Evolutionary conservation across 2,329 filamentous ascomycete species (phyloP), one percentile per base, ranked within the genome.

Genomic region (Gaeumannomyces tritici): DNA sequence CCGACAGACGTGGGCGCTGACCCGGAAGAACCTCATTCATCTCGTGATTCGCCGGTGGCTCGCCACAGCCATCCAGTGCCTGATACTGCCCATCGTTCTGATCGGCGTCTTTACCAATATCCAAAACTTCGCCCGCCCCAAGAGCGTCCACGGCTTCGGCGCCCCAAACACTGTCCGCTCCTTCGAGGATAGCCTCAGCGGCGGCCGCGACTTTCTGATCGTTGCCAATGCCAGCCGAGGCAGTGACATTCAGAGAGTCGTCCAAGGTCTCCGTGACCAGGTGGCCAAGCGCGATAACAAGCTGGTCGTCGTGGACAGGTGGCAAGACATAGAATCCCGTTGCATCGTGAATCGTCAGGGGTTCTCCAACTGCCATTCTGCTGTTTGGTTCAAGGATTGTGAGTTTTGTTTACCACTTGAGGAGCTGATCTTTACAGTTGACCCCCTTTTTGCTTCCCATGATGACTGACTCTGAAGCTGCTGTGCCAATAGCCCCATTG

Each of bases 91-190:
- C 3, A 73, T 88, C 47, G 70, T 82, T 56, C 74, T 89, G 60
- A 80, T 83, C 56, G 74, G 80, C 29, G 85, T 88, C 68, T 79
- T 89, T 64, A 82, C 79, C 61, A 93, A 89, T 72, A 88, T 91
- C 21, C 87, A 90, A 67, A 93, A 93, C 72, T 84, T 96, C 65
- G 93, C 96, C 69, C 83, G 92, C 4, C 88, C 91, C 1, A 88
- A 89, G 1, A 88, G 89, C 0, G 76, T 81, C 3, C 96, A 82
- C 69, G 93, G 93, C 57, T 86, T 96, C 66, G 89, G 87, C 56
- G 71, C 79, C 0, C 73, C 85, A 0, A 77, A 75, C 9, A 80
- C 86, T 0, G 75, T 96, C 65, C 83, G 86, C 64, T 82, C 83
- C 12, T 80, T 96, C n/a, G 69, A 79, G 42, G 76, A 89, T 65